Base-by-base conservation (phyloP, 1,284 basidiomycete species). In the Ustilago trichophora region DNA sequence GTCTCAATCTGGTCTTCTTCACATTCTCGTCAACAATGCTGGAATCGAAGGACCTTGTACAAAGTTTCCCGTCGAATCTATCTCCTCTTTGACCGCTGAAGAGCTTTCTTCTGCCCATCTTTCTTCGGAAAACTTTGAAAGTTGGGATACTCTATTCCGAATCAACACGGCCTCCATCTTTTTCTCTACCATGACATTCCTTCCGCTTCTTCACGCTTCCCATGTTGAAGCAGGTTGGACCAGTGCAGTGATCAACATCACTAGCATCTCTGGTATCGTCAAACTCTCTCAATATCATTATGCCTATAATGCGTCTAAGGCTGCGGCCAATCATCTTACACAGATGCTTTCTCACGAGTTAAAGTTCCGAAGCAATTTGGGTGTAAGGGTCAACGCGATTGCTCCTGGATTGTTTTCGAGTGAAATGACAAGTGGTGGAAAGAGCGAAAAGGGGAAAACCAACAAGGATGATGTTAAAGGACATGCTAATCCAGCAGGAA, bases 11-110 rank as follows among this genome's bases (percentile, higher is more conserved):
- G n/a, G n/a, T n/a, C n/a, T n/a, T n/a, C n/a, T n/a, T n/a, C n/a
- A 78, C 64, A 62, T 78, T 18, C 54, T 78, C 15, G 48, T 78
- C 40, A 78, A 78, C 71, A 78, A 78, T 24, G 65, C 71, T 3
- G 75, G 75, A 5, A 42, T 78, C 19, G 73, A 76, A 48, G 76
- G 76, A 0, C 74, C 75, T 0, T 40, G 64, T 29, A 78, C 76
- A 22, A 60, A 62, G 18, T 58, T 77, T 15, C 3, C 24, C 11
- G 11, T 21, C 11, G 22, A 43, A 6, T 26, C 43, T 1, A 25
- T 45, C 2, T 18, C 38, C 10, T 25, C 29, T 5, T 26, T 72
- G 4, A 24, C 38, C 4, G 63, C 72, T 0, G n/a, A 54, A 0
- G 46, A 67, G 13, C 15, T 67, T 15, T 43, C 67, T 9, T 0